Evolutionary conservation across 768 basidiomycete genomes (phyloP).

Genomic region (Boletus subcaerulescens): DNA sequence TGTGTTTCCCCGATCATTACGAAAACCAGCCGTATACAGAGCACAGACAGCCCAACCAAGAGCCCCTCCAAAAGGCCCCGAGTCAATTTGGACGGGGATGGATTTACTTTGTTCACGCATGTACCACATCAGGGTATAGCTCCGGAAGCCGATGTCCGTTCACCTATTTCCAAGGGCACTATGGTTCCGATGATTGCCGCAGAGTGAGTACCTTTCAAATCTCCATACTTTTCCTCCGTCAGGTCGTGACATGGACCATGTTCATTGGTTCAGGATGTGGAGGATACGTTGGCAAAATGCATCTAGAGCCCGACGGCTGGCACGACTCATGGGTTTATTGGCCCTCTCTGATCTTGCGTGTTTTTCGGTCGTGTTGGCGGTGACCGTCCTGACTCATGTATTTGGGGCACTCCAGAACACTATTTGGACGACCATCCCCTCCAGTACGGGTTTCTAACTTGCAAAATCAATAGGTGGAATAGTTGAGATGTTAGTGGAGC

Average conservation of each 20-base stretch:
- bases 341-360: constrained; percentile 11
- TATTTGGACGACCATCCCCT: constrained; percentile 29
- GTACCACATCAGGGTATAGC: constrained; percentile 8
- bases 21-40: not conserved
- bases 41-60: not conserved
- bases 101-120: constrained; percentile 13
- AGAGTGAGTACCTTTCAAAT: constrained; percentile 20
- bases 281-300: constrained; percentile 9
- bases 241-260: constrained; percentile 8
- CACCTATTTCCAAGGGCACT: constrained; percentile 24
- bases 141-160: constrained; percentile 26
- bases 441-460: constrained; percentile 3
- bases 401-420: constrained; percentile 17
- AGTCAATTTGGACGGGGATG: not conserved
- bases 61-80: not conserved
- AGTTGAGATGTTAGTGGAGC: not conserved
- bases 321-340: constrained; percentile 4
- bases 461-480: constrained; percentile 2
- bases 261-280: constrained; percentile 12
- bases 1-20: constrained; percentile 27
- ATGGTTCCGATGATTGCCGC: constrained; percentile 18
- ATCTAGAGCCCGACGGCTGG: constrained; percentile 8
- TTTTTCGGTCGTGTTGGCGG: constrained; percentile 14
- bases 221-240: not conserved
- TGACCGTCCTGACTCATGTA: constrained; percentile 19